phyloP scores from a whole-genome alignment of 1,139 yeast species.

The Candida neerlandica region DNA sequence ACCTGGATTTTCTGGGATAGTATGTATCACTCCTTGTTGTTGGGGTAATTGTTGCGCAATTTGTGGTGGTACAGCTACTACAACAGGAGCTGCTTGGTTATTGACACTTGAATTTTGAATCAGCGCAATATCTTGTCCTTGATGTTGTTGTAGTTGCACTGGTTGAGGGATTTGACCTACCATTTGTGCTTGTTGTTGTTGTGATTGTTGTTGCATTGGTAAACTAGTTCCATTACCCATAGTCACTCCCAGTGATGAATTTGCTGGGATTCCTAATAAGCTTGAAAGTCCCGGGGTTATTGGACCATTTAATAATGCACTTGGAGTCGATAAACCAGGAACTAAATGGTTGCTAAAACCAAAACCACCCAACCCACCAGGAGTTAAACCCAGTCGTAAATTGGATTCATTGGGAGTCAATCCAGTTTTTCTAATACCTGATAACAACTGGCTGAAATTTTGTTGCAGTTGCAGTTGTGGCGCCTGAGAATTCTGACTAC shows the following conservation, averaged over 20 bases:
- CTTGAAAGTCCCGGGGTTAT: conserved; percentile 52
- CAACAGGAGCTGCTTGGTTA: not conserved
- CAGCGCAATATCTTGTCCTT: not conserved
- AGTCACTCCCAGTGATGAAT: conserved; percentile 3
- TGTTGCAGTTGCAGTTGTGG: conserved; percentile 16
- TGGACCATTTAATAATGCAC: conserved; percentile 42
- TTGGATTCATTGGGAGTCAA: conserved; percentile 72
- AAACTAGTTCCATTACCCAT: not conserved
- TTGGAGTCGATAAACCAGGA: conserved; percentile 50
- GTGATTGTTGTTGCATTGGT: conserved; percentile 8
- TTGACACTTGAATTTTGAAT: not conserved
- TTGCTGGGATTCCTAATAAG: conserved; percentile 32
- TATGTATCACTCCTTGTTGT: conserved; percentile 1
- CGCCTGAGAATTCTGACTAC: conserved; percentile 14
- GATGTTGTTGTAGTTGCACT: not conserved
- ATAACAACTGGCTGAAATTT: conserved; percentile 30
- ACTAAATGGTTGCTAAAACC: conserved; percentile 31
- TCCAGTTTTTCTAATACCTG: conserved; percentile 52
- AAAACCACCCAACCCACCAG: conserved; percentile 37
- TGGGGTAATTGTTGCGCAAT: conserved; percentile 1
- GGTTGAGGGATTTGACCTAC: not conserved
- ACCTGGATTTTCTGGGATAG: conserved; percentile 3
- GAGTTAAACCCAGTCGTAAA: conserved; percentile 65
- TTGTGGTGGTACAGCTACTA: not conserved
- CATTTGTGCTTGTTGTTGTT: conserved; percentile 3